Conservation (phyloP, 164 flowering plant species). For the Aristolochia contorta region DNA sequence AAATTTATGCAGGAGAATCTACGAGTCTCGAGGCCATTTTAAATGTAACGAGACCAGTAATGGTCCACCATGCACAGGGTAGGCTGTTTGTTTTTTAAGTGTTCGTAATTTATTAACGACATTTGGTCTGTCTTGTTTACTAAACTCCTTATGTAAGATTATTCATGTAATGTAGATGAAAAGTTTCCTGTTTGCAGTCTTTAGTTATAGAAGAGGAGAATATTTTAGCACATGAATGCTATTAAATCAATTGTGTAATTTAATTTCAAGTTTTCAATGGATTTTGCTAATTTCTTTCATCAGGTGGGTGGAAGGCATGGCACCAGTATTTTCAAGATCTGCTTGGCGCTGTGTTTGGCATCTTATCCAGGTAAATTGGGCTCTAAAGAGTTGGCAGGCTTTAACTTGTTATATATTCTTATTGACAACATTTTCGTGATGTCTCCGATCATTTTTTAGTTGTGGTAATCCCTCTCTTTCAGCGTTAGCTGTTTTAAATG, state of each 20-base stretch:
- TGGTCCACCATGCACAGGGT: constrained; percentile 98
- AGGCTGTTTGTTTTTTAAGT: background rate
- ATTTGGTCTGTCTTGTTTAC: no score
- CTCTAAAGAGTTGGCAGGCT: background rate
- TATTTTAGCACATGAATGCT: background rate
- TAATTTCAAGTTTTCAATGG: background rate
- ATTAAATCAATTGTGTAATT: background rate
- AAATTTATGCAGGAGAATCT: constrained; percentile 57
- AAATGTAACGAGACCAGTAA: constrained; percentile 61
- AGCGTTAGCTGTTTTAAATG: no score
- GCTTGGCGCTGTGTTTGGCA: constrained; percentile 98
- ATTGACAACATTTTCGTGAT: background rate
- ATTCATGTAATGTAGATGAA: no score
- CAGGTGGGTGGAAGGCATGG: constrained; percentile 98
- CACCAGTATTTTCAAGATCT: constrained; percentile 92
- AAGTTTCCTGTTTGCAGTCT: no score
- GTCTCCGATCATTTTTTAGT: background rate
- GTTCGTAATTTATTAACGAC: no score
- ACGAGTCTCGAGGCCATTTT: constrained; percentile 53
- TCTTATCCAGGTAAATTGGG: constrained; percentile 71
- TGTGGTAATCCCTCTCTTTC: no score
- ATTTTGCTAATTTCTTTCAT: constrained; percentile 7
- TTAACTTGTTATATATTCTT: no score
- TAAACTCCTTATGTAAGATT: no score
- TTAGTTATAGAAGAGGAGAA: no score